Evolutionary conservation across 2,329 filamentous ascomycete genomes (phyloP).

Genomic region (Ilyonectria sp.): DNA sequence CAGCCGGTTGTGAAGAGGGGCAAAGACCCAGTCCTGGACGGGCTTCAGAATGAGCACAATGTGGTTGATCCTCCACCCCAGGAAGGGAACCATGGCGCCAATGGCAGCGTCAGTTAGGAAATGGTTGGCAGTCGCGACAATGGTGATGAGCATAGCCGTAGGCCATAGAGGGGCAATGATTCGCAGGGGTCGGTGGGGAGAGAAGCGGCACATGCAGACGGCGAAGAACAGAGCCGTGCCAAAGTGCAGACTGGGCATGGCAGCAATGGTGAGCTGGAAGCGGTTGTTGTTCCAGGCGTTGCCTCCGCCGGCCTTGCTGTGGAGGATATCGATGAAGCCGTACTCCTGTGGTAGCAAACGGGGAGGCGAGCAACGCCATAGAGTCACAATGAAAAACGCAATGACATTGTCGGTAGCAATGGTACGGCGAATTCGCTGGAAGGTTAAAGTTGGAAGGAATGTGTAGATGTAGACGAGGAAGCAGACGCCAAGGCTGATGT

Average conservation of each 20-base stretch:
- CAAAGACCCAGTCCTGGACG: slow-evolving; percentile 49
- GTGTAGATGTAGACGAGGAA: slow-evolving; percentile 66
- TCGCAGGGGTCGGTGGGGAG: slow-evolving; percentile 56
- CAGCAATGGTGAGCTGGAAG: slow-evolving; percentile 63
- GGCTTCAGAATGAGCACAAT: slow-evolving; percentile 46
- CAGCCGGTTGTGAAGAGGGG: slow-evolving; percentile 42
- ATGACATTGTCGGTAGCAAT: slow-evolving; percentile 64
- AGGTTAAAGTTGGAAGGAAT: slow-evolving; percentile 57
- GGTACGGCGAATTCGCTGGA: slow-evolving; percentile 60
- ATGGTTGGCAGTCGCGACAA: slow-evolving; percentile 59
- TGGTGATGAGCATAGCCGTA: slow-evolving; percentile 58
- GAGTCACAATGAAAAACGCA: slow-evolving; percentile 63
- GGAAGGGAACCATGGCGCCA: slow-evolving; percentile 51
- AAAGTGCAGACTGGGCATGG: slow-evolving; percentile 66
- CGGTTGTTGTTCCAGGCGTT: slow-evolving; percentile 61
- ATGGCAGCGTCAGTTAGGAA: slow-evolving; percentile 56
- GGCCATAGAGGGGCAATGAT: slow-evolving; percentile 60
- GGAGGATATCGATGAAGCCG: slow-evolving; percentile 63
- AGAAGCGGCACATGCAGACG: slow-evolving; percentile 54
- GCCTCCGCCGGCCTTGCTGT: slow-evolving; percentile 47
- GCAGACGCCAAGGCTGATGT: slow-evolving; percentile 60
- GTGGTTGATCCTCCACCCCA: slow-evolving; percentile 54
- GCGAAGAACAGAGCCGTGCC: slow-evolving; percentile 58
- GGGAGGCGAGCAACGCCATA: slow-evolving; percentile 65
- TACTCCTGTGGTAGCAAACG: slow-evolving; percentile 62